These are phyloP conservation scores for Flammula alnicola DNA, from an alignment of 1,284 basidiomycete species.

Conservation along the genomic window DNA sequence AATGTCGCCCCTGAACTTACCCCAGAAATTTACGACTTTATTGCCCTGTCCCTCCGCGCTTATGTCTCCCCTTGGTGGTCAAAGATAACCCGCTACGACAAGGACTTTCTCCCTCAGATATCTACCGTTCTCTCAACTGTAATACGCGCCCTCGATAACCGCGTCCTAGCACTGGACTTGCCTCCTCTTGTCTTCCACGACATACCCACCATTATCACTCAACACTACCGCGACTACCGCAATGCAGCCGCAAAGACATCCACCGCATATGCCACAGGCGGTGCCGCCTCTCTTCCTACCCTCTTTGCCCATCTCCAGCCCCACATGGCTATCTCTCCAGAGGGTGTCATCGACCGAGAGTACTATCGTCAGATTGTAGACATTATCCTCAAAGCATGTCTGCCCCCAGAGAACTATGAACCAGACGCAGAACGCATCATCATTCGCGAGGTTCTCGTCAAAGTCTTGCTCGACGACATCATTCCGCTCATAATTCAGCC, in stretches of 20 bases:
- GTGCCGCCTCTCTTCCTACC: slow-evolving; percentile 58
- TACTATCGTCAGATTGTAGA: slow-evolving; percentile 81
- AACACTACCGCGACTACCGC: slow-evolving; percentile 78
- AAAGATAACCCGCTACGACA: slow-evolving; percentile 80
- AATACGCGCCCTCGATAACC: slow-evolving; percentile 62
- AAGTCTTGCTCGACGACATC: slow-evolving; percentile 67
- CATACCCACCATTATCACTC: slow-evolving; percentile 64
- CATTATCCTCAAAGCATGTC: slow-evolving; percentile 64
- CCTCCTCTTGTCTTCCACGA: slow-evolving; percentile 61
- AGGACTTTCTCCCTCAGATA: slow-evolving; percentile 76
- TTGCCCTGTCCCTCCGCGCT: slow-evolving; percentile 77
- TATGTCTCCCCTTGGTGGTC: slow-evolving; percentile 84
- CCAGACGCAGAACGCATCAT: slow-evolving; percentile 76
- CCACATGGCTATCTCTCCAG: slow-evolving; percentile 73
- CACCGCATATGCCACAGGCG: slow-evolving; percentile 71
- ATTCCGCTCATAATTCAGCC: slow-evolving; percentile 75
- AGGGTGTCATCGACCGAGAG: slow-evolving; percentile 68
- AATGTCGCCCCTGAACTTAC: slow-evolving; percentile 57
- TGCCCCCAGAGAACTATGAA: slow-evolving; percentile 72
- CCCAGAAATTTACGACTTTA: slow-evolving; percentile 74
- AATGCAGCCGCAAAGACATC: slow-evolving; percentile 62
- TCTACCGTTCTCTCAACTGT: slow-evolving; percentile 61
- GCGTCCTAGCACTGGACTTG: slow-evolving; percentile 56
- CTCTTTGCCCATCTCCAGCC: slow-evolving; percentile 81
- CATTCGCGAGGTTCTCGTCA: slow-evolving; percentile 77